Evolutionary conservation across 2,329 filamentous ascomycete species (phyloP).

Genomic region (Aspergillus sp.): DNA sequence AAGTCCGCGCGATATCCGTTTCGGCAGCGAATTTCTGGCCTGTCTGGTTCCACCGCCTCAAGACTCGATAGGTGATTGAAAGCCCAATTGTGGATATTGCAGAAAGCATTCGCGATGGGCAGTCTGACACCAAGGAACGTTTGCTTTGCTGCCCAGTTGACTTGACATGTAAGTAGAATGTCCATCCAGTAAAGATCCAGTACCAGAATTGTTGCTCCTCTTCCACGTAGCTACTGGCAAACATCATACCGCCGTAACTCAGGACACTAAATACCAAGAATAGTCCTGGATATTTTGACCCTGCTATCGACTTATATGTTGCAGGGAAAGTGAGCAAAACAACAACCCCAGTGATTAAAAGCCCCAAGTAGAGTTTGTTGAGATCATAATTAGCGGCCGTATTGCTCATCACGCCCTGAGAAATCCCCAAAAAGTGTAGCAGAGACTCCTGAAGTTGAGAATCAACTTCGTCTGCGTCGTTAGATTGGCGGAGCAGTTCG

Average conservation of each 20-base stretch:
- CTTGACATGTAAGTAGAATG: constrained; percentile 41
- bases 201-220: constrained; percentile 99
- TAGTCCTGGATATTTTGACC: constrained; percentile 18
- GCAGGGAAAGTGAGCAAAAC: constrained; percentile 30
- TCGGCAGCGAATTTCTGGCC: constrained; percentile 93
- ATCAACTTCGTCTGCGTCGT: constrained; percentile 2
- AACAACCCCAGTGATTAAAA: constrained; percentile 34
- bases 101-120: not conserved
- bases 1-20: constrained; percentile 70
- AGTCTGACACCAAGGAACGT: not conserved
- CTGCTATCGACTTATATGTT: constrained; percentile 21
- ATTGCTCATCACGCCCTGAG: constrained; percentile 74
- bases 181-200: constrained; percentile 56
- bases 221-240: constrained; percentile 94
- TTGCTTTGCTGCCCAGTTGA: constrained; percentile 9
- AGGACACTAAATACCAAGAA: constrained; percentile 47
- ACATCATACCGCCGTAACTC: constrained; percentile 82
- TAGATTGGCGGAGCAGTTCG: constrained; percentile 12
- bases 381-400: constrained; percentile 91
- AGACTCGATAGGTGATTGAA: constrained; percentile 56
- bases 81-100: constrained; percentile 37
- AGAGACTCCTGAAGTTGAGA: constrained; percentile 19
- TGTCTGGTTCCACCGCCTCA: constrained; percentile 87
- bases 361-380: constrained; percentile 33
- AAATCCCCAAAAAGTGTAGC: constrained; percentile 56